Conservation (phyloP, 805 yeast species). For the Teunomyces stri region DNA sequence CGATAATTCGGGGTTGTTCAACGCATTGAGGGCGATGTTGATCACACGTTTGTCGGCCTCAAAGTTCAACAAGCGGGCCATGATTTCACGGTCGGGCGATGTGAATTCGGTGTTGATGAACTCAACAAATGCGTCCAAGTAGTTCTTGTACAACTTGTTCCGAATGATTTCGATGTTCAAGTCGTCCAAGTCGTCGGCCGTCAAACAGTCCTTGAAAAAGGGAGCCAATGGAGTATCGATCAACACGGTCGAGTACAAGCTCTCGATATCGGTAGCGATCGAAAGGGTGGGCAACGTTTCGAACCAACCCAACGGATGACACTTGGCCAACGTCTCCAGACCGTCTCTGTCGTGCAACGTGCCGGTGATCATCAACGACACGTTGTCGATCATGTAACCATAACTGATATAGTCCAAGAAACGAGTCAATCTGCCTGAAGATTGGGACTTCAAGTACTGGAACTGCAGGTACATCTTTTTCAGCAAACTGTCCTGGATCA, state of each 20-base stretch:
- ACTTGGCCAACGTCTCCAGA: conserved; percentile 80
- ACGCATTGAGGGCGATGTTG: conserved; percentile 86
- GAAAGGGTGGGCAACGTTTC: conserved; percentile 94
- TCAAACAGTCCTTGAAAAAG: conserved; percentile 84
- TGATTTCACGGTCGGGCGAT: conserved; percentile 76
- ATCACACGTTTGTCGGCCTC: conserved; percentile 96
- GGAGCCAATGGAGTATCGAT: conserved; percentile 98
- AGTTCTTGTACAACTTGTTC: conserved; percentile 88
- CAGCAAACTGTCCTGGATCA: conserved; percentile 78
- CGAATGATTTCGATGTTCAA: conserved; percentile 92
- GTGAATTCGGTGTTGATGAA: conserved; percentile 63
- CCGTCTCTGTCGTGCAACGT: conserved; percentile 94
- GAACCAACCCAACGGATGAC: conserved; percentile 98
- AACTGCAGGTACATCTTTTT: conserved; percentile 78
- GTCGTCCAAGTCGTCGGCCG: conserved; percentile 89
- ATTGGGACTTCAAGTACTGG: conserved; percentile 78
- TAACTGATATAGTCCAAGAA: conserved; percentile 92
- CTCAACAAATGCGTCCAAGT: conserved; percentile 78
- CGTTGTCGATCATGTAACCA: conserved; percentile 98
- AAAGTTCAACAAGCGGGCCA: conserved; percentile 74
- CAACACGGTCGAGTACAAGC: conserved; percentile 87
- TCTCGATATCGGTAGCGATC: conserved; percentile 91
- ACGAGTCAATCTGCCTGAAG: conserved; percentile 73
- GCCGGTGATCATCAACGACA: conserved; percentile 93
- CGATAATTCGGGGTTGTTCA: conserved; percentile 73